A percentile compares a stretch with the other conserved stretches of the same genome.
Conservation (phyloP, 768 basidiomycete species). For the Xerocomellus dryophilus region DNA sequence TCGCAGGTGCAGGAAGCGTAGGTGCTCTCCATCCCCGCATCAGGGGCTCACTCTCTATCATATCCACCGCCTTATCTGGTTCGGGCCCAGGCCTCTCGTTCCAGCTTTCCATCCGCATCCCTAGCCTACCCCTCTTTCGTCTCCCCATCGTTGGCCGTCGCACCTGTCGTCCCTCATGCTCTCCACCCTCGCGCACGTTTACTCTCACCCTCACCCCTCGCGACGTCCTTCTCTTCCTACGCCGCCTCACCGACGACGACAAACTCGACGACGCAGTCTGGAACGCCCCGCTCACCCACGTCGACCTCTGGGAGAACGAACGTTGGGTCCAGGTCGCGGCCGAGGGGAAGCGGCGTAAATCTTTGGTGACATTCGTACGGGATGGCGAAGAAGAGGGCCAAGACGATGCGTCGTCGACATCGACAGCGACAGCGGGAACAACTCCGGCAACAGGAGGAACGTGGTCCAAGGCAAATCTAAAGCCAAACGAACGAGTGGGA, state of each 20-base stretch:
- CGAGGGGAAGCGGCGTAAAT: conserved; percentile 6
- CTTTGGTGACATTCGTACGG: not conserved
- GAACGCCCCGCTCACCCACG: conserved; percentile 59
- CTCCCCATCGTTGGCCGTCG: not conserved
- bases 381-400: conserved; percentile 14
- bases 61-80: conserved; percentile 7
- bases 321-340: conserved; percentile 41
- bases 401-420: conserved; percentile 7
- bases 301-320: conserved; percentile 83
- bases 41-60: not conserved
- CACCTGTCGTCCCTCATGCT: not conserved
- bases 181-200: conserved; percentile 5
- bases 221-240: conserved; percentile 33
- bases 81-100: conserved; percentile 20
- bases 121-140: not conserved
- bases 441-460: not conserved
- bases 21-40: conserved; percentile 13
- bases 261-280: conserved; percentile 61
- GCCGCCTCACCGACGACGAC: conserved; percentile 57
- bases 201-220: conserved; percentile 15
- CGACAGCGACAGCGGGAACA: not conserved
- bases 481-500: conserved; percentile 1
- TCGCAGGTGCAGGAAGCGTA: conserved; percentile 18
- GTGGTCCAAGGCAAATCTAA: conserved; percentile 17
- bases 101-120: conserved; percentile 8